Conservation (phyloP, 805 yeast species). For the Ogataea ramenticola region DNA sequence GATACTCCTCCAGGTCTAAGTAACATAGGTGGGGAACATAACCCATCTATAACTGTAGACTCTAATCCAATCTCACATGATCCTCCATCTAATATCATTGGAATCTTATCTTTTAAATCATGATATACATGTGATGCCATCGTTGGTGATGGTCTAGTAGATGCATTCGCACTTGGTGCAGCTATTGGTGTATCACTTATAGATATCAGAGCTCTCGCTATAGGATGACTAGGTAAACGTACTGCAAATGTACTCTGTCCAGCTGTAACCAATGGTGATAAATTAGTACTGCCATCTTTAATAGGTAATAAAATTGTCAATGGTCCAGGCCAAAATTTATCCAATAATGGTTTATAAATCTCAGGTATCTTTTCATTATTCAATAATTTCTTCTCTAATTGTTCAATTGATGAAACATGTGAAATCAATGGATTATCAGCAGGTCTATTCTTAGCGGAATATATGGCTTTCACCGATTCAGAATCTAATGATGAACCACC, state of each 20-base stretch:
- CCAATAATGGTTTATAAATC: slow-evolving; percentile 56
- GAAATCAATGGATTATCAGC: slow-evolving; percentile 92
- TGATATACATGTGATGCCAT: slow-evolving; percentile 75
- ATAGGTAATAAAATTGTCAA: slow-evolving; percentile 77
- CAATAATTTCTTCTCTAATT: slow-evolving; percentile 56
- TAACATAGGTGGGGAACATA: slow-evolving; percentile 75
- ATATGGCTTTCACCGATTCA: slow-evolving; percentile 67
- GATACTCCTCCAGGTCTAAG: slow-evolving; percentile 93
- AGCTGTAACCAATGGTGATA: slow-evolving; percentile 77
- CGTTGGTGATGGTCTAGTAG: slow-evolving; percentile 93
- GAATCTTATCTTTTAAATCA: slow-evolving; percentile 76
- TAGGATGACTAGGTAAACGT: slow-evolving; percentile 77
- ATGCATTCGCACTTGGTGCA: slow-evolving; percentile 96
- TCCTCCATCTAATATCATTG: slow-evolving; percentile 88
- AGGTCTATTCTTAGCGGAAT: slow-evolving; percentile 87
- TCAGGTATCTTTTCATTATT: slow-evolving; percentile 49
- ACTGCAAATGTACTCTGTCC: slow-evolving; percentile 89
- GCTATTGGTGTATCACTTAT: slow-evolving; percentile 85
- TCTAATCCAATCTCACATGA: slow-evolving; percentile 84
- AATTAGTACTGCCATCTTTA: slow-evolving; percentile 29
- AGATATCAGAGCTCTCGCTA: slow-evolving; percentile 86
- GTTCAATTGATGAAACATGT: slow-evolving; percentile 75
- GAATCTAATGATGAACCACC: slow-evolving; percentile 83
- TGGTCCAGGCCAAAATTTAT: slow-evolving; percentile 93
- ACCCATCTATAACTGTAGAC: slow-evolving; percentile 89